Evolutionary conservation across 23 red algal genomes (phyloP).

Genomic region (Gracilaria vermiculophylla): DNA sequence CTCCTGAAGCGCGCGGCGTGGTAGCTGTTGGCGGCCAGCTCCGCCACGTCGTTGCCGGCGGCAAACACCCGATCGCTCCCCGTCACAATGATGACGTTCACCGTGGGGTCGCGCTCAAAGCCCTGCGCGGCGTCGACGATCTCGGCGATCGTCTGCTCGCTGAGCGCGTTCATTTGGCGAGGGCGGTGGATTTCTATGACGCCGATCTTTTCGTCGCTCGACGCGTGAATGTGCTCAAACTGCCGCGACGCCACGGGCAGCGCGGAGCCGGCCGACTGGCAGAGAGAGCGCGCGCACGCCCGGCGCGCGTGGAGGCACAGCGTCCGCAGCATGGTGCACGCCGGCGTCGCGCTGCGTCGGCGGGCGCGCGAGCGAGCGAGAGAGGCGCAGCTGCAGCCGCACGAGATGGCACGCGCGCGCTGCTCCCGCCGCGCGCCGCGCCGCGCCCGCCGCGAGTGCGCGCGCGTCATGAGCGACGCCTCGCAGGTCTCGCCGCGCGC

Average conservation of each 20-base stretch:
- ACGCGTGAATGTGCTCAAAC: slow-evolving; percentile 64
- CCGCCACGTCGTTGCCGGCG: slow-evolving; percentile 91
- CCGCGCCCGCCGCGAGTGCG: too few relatives aligned
- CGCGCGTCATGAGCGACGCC: too few relatives aligned
- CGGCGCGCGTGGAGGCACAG: not conserved
- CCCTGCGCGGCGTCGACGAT: slow-evolving; percentile 72
- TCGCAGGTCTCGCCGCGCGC: too few relatives aligned
- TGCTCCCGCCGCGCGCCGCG: too few relatives aligned
- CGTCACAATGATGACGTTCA: slow-evolving; percentile 91
- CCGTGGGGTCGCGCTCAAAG: slow-evolving; percentile 73
- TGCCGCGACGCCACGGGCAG: slow-evolving; percentile 33
- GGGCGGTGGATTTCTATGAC: slow-evolving; percentile 87
- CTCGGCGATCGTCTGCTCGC: slow-evolving; percentile 70
- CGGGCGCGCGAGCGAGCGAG: not conserved
- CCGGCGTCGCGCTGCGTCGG: not conserved
- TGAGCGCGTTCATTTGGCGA: slow-evolving; percentile 79
- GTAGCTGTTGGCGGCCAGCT: slow-evolving; percentile 70
- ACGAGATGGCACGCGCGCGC: too few relatives aligned
- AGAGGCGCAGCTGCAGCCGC: too few relatives aligned
- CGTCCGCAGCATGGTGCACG: not conserved
- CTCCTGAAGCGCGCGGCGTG: slow-evolving; percentile 51
- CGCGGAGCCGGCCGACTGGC: slow-evolving; percentile 5
- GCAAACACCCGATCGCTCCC: slow-evolving; percentile 85
- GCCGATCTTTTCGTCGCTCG: slow-evolving; percentile 58
- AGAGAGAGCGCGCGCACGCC: not conserved